Percentiles rank a stretch among this genome's conserved stretches.
Evolutionary conservation across 2,329 filamentous ascomycete species (phyloP).

Genomic region (Cercospora sp.): DNA sequence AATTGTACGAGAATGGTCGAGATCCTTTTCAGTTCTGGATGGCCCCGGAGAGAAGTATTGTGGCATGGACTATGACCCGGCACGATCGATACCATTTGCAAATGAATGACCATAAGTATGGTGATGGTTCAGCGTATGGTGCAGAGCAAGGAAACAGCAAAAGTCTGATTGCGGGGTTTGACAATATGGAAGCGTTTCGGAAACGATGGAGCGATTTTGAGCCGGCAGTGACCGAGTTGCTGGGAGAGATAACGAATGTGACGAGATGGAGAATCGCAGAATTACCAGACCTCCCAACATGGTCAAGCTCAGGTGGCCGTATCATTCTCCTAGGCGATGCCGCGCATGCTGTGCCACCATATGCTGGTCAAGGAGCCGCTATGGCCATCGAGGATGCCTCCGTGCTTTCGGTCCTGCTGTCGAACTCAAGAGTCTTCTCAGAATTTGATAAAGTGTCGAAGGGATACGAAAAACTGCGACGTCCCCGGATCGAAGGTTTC

Average conservation of each 20-base stretch:
- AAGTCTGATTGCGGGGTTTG: not conserved
- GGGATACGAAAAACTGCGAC: constrained; percentile 11
- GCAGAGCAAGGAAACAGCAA: not conserved
- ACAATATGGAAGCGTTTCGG: constrained; percentile 8
- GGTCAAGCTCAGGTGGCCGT: constrained; percentile 10
- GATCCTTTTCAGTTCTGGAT: constrained; percentile 18
- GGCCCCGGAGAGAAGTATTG: constrained; percentile 8
- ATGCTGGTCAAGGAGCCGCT: constrained; percentile 17
- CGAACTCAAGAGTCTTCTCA: not conserved
- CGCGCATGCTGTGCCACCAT: constrained; percentile 17
- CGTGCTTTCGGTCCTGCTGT: constrained; percentile 6
- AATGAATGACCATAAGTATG: constrained; percentile 15
- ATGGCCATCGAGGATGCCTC: constrained; percentile 19
- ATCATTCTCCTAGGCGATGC: constrained; percentile 17
- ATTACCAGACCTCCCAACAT: constrained; percentile 14
- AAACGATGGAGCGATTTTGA: constrained; percentile 13
- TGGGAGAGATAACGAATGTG: constrained; percentile 2
- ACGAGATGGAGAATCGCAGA: constrained; percentile 16
- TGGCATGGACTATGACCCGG: constrained; percentile 17
- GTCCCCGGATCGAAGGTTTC: constrained; percentile 13
- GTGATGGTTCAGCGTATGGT: constrained; percentile 1
- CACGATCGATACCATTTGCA: constrained; percentile 15
- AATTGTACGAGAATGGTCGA: constrained; percentile 4
- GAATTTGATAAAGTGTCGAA: not conserved
- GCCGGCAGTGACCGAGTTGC: constrained; percentile 7